Evolutionary conservation across 768 basidiomycete genomes (phyloP), one percentile per base, ranked within the genome.

Genomic region (Mycena vulgaris): DNA sequence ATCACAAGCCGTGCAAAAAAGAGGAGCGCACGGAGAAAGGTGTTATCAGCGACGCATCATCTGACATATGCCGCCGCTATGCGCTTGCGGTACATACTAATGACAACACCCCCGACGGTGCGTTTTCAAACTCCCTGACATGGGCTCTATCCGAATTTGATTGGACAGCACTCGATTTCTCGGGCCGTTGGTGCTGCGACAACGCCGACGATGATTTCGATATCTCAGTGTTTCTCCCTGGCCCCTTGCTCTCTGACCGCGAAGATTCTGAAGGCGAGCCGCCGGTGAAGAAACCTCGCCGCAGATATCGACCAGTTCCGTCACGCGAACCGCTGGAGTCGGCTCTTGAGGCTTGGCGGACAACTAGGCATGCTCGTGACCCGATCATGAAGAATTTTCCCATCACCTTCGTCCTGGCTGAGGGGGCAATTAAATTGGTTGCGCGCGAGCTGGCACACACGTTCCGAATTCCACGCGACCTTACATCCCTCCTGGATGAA

Each of bases 401-500:
- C 0, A 30, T 19, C 3, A 2, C 13, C 0, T 66, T 49, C n/a
- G 58, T 66, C 13, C n/a, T 66, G n/a, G 23, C 19, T 2, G 55
- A 58, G 7, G 3, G 5, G 0, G 25, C 37, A 2, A 51, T 66
- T 1, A 14, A 3, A 2, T 27, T 40, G 2, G 10, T 66, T 0
- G 65, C 65, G 0, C 65, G 65, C 6, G 48, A 66, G 19, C 19
- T 17, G 0, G 25, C 45, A 0, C 14, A 14, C n/a, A 14, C 25
- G 7, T 31, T 66, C 30, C 40, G 63, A 8, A 37, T 51, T 16
- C 64, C 64, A 0, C 1, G 7, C 0, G 47, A 57, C 10, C 16
- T 66, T 10, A 58, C 64, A 16, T 3, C 3, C 0, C 58, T 66
- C 28, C 64, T 66, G 0, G 35, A 16, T 21, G 64, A 66, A 21